phyloP scores from a whole-genome alignment of 257 asterid species.

The Henckelia pumila region DNA sequence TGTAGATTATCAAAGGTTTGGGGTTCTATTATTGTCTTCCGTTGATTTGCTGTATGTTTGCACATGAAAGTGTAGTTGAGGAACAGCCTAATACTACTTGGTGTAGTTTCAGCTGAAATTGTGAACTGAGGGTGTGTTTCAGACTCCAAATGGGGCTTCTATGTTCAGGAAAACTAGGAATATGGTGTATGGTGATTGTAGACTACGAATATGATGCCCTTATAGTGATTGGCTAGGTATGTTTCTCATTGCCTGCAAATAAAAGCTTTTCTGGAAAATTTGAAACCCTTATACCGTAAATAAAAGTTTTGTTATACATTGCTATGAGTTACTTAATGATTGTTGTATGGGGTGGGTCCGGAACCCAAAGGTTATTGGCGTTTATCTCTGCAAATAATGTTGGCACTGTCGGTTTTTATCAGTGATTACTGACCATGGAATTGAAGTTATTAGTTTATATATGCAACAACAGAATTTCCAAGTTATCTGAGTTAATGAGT shows the following conservation, averaged over 20 bases:
- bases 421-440: neutral
- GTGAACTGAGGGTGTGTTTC: no score
- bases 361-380: neutral
- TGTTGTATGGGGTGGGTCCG: neutral
- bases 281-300: no score
- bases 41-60: neutral
- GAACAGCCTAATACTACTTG: neutral
- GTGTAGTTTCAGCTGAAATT: neutral
- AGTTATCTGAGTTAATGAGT: neutral
- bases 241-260: neutral
- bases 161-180: no score
- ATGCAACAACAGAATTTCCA: neutral
- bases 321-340: neutral
- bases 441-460: neutral
- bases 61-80: neutral
- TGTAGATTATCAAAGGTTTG: neutral
- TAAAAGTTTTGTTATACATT: neutral
- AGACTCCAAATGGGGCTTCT: no score
- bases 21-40: neutral
- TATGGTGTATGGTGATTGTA: neutral
- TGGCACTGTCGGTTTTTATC: neutral
- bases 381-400: neutral
- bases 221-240: neutral
- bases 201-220: neutral
- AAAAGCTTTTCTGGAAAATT: no score